Percentiles rank a stretch among this genome's conserved stretches.
These are phyloP conservation scores for Penicillium paneum DNA, from an alignment of 2,329 filamentous ascomycete species.

Conservation along the genomic window DNA sequence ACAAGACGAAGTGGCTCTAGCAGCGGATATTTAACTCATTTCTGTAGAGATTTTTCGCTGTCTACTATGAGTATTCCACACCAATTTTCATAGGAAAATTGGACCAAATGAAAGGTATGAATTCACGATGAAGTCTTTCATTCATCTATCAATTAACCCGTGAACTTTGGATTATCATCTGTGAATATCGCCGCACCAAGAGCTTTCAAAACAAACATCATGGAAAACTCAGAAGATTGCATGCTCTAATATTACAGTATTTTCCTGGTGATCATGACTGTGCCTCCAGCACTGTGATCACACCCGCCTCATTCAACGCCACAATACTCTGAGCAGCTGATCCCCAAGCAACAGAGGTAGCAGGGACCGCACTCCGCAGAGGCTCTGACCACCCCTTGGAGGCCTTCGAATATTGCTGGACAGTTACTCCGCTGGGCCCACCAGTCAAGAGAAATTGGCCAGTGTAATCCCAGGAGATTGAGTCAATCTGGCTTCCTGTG, in stretches of 20 bases:
- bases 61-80: no score
- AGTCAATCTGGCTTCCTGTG: constrained; percentile 71
- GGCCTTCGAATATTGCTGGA: constrained; percentile 85
- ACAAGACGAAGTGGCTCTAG: not conserved
- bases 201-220: constrained; percentile 20
- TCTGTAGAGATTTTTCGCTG: not conserved
- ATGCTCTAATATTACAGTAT: constrained; percentile 26
- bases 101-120: not conserved
- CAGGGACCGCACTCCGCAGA: constrained; percentile 70
- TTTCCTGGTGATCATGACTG: constrained; percentile 45
- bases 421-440: constrained; percentile 74
- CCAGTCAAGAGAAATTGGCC: constrained; percentile 86
- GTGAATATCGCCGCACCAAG: constrained; percentile 8
- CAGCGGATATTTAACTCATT: not conserved
- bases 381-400: constrained; percentile 87
- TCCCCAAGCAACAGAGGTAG: constrained; percentile 75
- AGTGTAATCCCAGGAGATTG: constrained; percentile 87
- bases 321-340: constrained; percentile 70
- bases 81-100: not conserved
- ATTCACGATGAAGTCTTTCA: not conserved
- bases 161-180: not conserved
- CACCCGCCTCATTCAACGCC: constrained; percentile 70
- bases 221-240: constrained; percentile 14
- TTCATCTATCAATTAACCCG: not conserved
- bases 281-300: constrained; percentile 65